A percentile compares a stretch with the other conserved stretches of the same genome.
Conservation (phyloP, 495 filamentous ascomycete genomes). For the Podospora pseudopauciseta region DNA sequence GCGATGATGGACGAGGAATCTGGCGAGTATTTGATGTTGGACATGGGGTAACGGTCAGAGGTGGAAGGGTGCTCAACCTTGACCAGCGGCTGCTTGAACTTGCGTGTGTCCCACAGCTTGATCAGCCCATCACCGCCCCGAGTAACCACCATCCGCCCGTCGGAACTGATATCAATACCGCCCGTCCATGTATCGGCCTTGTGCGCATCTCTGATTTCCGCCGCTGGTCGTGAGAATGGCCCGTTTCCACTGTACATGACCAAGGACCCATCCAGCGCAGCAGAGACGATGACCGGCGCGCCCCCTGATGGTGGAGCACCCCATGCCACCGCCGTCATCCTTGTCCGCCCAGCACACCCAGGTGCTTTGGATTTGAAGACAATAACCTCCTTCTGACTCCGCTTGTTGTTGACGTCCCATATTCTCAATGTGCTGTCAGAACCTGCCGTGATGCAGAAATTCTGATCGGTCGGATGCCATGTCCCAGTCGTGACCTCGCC, state of each 20-base stretch:
- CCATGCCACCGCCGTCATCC: conserved; percentile 93
- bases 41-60: conserved; percentile 74
- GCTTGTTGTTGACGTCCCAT: conserved; percentile 88
- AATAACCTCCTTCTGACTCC: conserved; percentile 86
- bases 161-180: conserved; percentile 84
- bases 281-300: conserved; percentile 74
- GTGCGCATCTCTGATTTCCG: conserved; percentile 83
- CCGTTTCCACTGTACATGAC: conserved; percentile 91
- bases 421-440: conserved; percentile 92
- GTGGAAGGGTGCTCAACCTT: conserved; percentile 77
- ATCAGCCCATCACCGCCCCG: conserved; percentile 81
- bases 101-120: conserved; percentile 93
- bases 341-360: conserved; percentile 82
- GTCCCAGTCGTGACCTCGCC: conserved; percentile 81
- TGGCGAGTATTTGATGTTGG: conserved; percentile 86
- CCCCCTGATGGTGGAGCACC: conserved; percentile 72
- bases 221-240: conserved; percentile 79
- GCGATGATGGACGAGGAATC: conserved; percentile 78
- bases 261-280: conserved; percentile 84
- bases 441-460: conserved; percentile 82
- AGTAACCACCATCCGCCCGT: conserved; percentile 85
- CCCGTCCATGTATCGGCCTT: conserved; percentile 83
- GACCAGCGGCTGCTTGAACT: conserved; percentile 84
- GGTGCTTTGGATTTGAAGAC: conserved; percentile 86
- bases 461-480: conserved; percentile 82